A percentile compares a stretch with the other conserved stretches of the same genome.
These are phyloP conservation scores for Tilletia walkeri DNA, from an alignment of 1,284 basidiomycete species.

Conservation along the genomic window DNA sequence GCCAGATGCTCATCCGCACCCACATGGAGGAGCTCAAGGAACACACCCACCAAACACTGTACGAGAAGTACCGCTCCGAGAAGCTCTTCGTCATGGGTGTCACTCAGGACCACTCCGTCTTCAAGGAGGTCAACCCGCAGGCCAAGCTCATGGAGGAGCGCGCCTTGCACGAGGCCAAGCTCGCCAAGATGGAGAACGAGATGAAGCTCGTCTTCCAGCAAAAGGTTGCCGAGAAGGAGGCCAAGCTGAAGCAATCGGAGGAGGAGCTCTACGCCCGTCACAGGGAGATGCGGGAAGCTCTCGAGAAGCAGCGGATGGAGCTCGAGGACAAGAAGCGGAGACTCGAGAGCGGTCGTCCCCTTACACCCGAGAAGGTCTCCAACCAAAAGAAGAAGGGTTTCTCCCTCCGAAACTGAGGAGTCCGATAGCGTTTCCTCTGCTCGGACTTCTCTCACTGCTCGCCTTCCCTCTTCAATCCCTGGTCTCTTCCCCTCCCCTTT, in stretches of 20 bases:
- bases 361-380: conserved; percentile 77
- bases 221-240: conserved; percentile 55
- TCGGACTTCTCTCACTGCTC: too few relatives aligned
- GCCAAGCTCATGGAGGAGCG: conserved; percentile 55
- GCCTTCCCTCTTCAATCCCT: too few relatives aligned
- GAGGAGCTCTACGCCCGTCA: conserved; percentile 55
- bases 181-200: conserved; percentile 56
- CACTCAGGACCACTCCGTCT: conserved; percentile 60
- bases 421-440: neutral
- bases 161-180: conserved; percentile 53
- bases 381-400: conserved; percentile 48
- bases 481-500: too few relatives aligned
- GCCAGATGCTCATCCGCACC: conserved; percentile 55
- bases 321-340: conserved; percentile 97
- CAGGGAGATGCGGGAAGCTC: conserved; percentile 56
- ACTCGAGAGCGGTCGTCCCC: conserved; percentile 70
- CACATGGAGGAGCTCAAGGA: conserved; percentile 57
- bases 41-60: conserved; percentile 49
- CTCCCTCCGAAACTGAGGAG: conserved; percentile 40
- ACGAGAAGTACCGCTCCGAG: conserved; percentile 52
- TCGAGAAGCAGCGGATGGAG: conserved; percentile 93
- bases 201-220: conserved; percentile 56
- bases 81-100: conserved; percentile 52
- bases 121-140: conserved; percentile 76
- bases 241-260: conserved; percentile 56